Evolutionary conservation across 495 filamentous ascomycete genomes (phyloP).

Genomic region (Pyrenula aspistea): DNA sequence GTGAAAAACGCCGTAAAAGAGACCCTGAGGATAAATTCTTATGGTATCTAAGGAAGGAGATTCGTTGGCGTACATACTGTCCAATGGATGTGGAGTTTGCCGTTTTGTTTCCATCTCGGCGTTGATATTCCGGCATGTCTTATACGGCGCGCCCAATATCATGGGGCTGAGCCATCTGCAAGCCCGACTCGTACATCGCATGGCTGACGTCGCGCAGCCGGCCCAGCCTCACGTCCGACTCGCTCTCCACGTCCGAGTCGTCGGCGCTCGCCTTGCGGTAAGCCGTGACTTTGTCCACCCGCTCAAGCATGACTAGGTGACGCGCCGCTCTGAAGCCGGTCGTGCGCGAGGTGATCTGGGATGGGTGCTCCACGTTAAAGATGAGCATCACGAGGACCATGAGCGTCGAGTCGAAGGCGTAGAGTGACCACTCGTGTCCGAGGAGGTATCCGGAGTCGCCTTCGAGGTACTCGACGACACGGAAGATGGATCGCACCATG

Average conservation of each 20-base stretch:
- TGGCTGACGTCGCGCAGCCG: not conserved
- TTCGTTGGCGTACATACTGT: no score
- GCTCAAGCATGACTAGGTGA: not conserved
- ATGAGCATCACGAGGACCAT: slow-evolving; percentile 43
- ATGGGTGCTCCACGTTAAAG: slow-evolving; percentile 13
- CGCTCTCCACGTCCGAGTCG: no score
- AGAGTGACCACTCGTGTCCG: slow-evolving; percentile 45
- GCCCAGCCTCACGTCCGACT: not conserved
- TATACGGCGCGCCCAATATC: no score
- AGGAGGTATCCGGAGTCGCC: slow-evolving; percentile 40
- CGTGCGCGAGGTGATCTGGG: not conserved
- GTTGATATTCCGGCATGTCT: no score
- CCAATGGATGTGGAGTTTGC: no score
- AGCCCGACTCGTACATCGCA: not conserved
- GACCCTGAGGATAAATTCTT: no score
- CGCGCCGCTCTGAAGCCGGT: not conserved
- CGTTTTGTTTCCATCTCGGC: no score
- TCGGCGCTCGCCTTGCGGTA: not conserved
- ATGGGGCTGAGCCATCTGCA: no score
- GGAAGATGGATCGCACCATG: slow-evolving; percentile 46
- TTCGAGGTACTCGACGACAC: slow-evolving; percentile 49
- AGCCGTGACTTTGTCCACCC: not conserved
- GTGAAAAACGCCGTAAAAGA: no score
- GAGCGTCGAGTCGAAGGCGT: slow-evolving; percentile 47
- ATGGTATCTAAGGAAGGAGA: no score